A percentile compares a stretch with the other conserved stretches of the same genome.
phyloP scores from a whole-genome alignment of 768 basidiomycete species.

The Lanmaoa rubissima region DNA sequence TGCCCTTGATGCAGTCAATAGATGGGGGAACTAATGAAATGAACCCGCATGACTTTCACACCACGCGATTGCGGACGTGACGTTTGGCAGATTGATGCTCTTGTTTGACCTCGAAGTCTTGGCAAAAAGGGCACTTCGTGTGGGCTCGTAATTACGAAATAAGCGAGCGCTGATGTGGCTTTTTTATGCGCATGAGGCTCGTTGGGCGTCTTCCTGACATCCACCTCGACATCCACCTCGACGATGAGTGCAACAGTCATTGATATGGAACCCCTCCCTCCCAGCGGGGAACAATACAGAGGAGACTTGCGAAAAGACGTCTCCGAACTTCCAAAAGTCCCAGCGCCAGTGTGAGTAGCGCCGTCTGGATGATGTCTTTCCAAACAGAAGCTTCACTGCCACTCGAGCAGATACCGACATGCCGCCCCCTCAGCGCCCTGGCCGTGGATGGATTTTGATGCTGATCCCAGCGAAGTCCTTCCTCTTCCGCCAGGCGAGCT shows the following conservation, averaged over 20 bases:
- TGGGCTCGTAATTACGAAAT: conserved; percentile 9
- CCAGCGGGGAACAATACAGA: conserved; percentile 2
- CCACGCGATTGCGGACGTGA: not conserved
- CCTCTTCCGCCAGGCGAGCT: conserved; percentile 15
- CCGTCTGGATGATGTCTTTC: not conserved
- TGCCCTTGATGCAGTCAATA: not conserved
- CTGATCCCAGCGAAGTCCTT: conserved; percentile 19
- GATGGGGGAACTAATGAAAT: not conserved
- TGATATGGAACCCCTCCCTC: conserved; percentile 3
- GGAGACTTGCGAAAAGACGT: conserved; percentile 10
- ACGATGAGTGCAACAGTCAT: conserved; percentile 16
- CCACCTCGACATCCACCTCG: not conserved
- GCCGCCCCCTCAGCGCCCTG: conserved; percentile 42
- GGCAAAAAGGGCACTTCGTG: too few species aligned
- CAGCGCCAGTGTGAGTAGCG: conserved; percentile 27
- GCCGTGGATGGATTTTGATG: conserved; percentile 42
- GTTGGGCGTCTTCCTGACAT: not conserved
- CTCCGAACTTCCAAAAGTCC: conserved; percentile 18
- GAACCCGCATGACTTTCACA: not conserved
- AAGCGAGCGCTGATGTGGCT: conserved; percentile 7
- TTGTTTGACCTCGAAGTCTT: not conserved
- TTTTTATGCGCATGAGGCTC: not conserved
- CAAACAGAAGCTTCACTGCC: not conserved
- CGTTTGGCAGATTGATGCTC: too few species aligned
- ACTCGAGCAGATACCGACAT: conserved; percentile 33